These are phyloP conservation scores for Ceratocystis ficicola DNA, from an alignment of 2,329 filamentous ascomycete species.

Conservation along the genomic window DNA sequence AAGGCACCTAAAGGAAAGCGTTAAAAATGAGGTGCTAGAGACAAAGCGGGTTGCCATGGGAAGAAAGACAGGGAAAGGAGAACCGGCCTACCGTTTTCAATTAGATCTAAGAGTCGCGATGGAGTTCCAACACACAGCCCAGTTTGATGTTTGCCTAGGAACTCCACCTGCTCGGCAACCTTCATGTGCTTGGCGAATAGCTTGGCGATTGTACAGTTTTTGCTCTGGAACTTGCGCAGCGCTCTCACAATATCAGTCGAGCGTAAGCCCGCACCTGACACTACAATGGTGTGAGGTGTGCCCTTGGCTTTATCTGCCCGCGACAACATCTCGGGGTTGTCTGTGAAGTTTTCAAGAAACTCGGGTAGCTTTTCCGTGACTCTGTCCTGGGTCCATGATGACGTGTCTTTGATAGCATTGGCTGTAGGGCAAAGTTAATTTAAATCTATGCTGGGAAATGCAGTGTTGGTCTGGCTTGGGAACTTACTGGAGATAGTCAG, in stretches of 20 bases:
- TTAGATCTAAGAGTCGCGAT: constrained; percentile 64
- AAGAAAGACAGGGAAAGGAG: neutral
- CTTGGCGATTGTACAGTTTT: constrained; percentile 70
- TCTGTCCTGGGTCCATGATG: constrained; percentile 55
- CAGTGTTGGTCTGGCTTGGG: neutral
- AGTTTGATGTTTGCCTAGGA: constrained; percentile 56
- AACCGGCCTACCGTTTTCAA: constrained; percentile 56
- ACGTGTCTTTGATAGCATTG: constrained; percentile 66
- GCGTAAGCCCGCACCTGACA: constrained; percentile 73
- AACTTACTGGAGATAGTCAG: constrained; percentile 60
- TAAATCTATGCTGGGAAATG: neutral
- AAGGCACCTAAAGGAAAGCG: constrained; percentile 43
- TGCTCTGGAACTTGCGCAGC: constrained; percentile 65
- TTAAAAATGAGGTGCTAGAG: neutral
- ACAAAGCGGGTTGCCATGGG: neutral
- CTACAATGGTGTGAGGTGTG: constrained; percentile 72
- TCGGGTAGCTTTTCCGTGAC: constrained; percentile 39
- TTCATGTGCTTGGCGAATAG: constrained; percentile 99
- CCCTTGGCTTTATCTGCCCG: constrained; percentile 57
- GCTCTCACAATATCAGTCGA: constrained; percentile 73
- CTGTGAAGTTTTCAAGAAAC: constrained; percentile 56
- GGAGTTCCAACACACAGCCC: constrained; percentile 88
- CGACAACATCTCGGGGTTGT: constrained; percentile 46
- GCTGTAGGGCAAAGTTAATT: constrained; percentile 36
- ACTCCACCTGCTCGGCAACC: constrained; percentile 68